phyloP scores from a whole-genome alignment of 768 basidiomycete species.

The Tylopilus balloui region DNA sequence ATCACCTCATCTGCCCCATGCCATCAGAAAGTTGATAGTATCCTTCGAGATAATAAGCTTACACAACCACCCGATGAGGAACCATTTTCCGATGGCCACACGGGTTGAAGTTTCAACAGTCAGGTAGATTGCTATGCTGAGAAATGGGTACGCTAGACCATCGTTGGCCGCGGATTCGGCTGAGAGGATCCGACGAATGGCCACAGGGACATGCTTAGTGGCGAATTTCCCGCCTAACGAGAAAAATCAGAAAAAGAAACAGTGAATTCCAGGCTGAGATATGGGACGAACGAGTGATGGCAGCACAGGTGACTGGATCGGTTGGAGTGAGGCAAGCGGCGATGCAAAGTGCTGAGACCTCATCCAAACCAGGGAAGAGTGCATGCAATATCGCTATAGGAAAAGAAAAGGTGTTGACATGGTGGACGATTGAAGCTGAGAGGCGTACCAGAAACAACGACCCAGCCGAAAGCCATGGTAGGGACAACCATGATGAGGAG shows the following conservation, averaged over 20 bases:
- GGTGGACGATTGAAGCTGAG: not conserved
- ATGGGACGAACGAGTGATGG: conserved; percentile 55
- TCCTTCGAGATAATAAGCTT: not conserved
- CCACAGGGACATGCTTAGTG: conserved; percentile 60
- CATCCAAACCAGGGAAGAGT: conserved; percentile 68
- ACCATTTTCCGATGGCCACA: conserved; percentile 77
- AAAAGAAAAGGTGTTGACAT: not conserved
- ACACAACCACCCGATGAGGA: conserved; percentile 81
- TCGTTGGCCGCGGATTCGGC: conserved; percentile 96
- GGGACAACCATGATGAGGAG: conserved; percentile 69
- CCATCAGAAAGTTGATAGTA: not conserved
- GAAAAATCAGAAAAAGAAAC: not conserved
- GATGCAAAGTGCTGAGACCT: conserved; percentile 75
- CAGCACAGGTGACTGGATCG: conserved; percentile 89
- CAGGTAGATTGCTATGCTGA: conserved; percentile 82
- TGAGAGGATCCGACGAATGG: conserved; percentile 75
- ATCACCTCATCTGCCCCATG: conserved; percentile 68
- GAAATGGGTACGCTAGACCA: conserved; percentile 91
- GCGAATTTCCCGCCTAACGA: conserved; percentile 65
- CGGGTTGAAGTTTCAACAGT: conserved; percentile 60
- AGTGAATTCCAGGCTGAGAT: not conserved
- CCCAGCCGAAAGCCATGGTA: conserved; percentile 84
- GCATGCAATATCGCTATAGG: conserved; percentile 57
- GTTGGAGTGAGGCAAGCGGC: conserved; percentile 91
- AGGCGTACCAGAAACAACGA: conserved; percentile 60